Conservation (phyloP, 805 yeast genomes). For the Brettanomyces sp. region DNA sequence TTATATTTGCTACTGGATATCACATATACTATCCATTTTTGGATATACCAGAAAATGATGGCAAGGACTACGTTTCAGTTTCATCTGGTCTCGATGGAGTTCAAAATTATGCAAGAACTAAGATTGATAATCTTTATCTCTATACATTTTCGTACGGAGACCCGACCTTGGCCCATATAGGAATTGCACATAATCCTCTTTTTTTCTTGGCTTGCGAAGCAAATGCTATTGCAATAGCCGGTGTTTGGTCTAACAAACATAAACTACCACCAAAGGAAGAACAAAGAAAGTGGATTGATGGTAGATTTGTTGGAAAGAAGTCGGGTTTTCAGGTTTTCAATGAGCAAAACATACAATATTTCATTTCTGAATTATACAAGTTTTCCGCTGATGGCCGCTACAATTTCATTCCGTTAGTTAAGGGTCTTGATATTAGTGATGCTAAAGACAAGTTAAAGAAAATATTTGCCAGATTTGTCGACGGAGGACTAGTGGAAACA, state of each 20-base stretch:
- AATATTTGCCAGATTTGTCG: slow-evolving; percentile 7
- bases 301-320: slow-evolving; percentile 7
- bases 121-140: slow-evolving; percentile 16
- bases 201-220: slow-evolving; percentile 42
- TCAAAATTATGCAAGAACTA: slow-evolving; percentile 8
- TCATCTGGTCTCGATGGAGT: slow-evolving; percentile 27
- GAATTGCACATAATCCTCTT: slow-evolving; percentile 32
- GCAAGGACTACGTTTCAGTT: slow-evolving; percentile 9
- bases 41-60: slow-evolving; percentile 17
- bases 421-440: slow-evolving; percentile 1
- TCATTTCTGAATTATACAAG: slow-evolving; percentile 5
- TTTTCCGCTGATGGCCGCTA: slow-evolving; percentile 7
- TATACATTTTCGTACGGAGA: slow-evolving; percentile 30
- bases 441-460: slow-evolving; percentile 5
- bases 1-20: slow-evolving; percentile 43
- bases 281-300: slow-evolving; percentile 11
- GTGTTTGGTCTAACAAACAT: slow-evolving; percentile 40
- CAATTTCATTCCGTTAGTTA: slow-evolving; percentile 3
- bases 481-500: slow-evolving; percentile 1
- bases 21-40: slow-evolving; percentile 34
- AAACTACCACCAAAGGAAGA: slow-evolving; percentile 27
- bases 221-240: slow-evolving; percentile 42
- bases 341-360: slow-evolving; percentile 7
- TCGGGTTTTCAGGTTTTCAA: slow-evolving; percentile 10
- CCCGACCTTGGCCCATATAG: slow-evolving; percentile 32